Evolutionary conservation across 192 early-diverging fungal species (phyloP).

Genomic region (Chytriomyces sp.): DNA sequence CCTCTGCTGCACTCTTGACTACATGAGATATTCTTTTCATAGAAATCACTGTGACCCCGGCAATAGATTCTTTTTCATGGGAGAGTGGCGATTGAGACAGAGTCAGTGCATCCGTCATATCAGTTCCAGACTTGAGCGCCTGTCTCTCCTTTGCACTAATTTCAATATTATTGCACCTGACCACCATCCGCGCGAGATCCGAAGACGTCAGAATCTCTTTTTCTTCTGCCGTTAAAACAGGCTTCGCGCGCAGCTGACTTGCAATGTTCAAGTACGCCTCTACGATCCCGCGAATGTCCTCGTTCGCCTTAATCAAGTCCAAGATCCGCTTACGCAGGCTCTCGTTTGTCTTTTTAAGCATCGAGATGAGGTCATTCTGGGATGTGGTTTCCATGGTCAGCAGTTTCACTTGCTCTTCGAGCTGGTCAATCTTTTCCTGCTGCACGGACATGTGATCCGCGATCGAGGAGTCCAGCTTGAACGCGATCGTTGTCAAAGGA

Average conservation of each 20-base stretch:
- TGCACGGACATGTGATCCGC: not conserved
- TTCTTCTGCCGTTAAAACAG: not conserved
- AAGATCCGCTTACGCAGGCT: not conserved
- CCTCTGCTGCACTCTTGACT: not conserved
- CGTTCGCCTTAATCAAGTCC: conserved; percentile 2
- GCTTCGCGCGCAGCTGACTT: not conserved
- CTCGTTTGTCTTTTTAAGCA: not conserved
- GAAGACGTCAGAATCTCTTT: not conserved
- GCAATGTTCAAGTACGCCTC: conserved; percentile 1
- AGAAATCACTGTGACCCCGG: not conserved
- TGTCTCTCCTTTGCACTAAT: not conserved
- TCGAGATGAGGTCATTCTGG: not conserved
- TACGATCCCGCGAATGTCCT: conserved; percentile 1
- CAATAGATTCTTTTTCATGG: not conserved
- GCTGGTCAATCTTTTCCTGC: not conserved
- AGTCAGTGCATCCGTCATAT: not conserved
- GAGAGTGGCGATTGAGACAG: not conserved
- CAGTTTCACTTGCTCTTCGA: not conserved
- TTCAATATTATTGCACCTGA: not conserved
- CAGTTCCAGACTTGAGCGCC: not conserved
- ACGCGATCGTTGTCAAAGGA: too few species aligned
- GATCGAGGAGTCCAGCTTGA: not conserved
- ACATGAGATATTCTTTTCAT: not conserved
- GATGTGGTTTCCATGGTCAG: not conserved
- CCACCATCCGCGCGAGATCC: not conserved